These are phyloP conservation scores for Metschnikowia dekortorum DNA, from an alignment of 805 yeast species.

Conservation along the genomic window DNA sequence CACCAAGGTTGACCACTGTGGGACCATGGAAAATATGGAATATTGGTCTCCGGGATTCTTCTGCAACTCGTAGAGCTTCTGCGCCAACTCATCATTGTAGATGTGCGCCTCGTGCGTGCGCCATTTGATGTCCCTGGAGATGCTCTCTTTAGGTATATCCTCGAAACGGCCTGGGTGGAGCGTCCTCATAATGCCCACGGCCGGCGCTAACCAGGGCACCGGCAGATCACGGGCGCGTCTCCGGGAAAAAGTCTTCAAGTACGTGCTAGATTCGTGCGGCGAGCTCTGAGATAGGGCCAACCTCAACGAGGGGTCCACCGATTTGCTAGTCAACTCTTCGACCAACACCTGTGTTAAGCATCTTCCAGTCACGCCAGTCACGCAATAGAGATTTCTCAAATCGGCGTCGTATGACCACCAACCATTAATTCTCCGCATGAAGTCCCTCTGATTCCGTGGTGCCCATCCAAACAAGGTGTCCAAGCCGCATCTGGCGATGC, in stretches of 20 bases:
- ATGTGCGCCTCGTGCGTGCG: slow-evolving; percentile 54
- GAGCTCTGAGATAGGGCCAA: slow-evolving; percentile 46
- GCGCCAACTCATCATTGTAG: slow-evolving; percentile 69
- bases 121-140: slow-evolving; percentile 42
- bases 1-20: slow-evolving; percentile 51
- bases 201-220: slow-evolving; percentile 33
- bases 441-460: too few species aligned
- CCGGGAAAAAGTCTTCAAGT: slow-evolving; percentile 48
- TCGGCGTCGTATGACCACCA: too few species aligned
- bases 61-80: slow-evolving; percentile 41
- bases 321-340: slow-evolving; percentile 51
- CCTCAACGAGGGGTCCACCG: slow-evolving; percentile 64
- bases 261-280: slow-evolving; percentile 24
- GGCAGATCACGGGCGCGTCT: slow-evolving; percentile 28
- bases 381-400: too few species aligned
- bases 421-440: too few species aligned
- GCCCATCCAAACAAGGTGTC: slow-evolving; percentile 31
- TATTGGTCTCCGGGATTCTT: too few species aligned
- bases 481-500: slow-evolving; percentile 59
- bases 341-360: slow-evolving; percentile 36
- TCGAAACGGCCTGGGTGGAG: slow-evolving; percentile 27
- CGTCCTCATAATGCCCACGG: slow-evolving; percentile 35
- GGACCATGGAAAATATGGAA: too few species aligned
- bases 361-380: too few species aligned
- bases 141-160: slow-evolving; percentile 20